phyloP scores from a whole-genome alignment of 495 filamentous ascomycete species.

The Acidomyces sp. region DNA sequence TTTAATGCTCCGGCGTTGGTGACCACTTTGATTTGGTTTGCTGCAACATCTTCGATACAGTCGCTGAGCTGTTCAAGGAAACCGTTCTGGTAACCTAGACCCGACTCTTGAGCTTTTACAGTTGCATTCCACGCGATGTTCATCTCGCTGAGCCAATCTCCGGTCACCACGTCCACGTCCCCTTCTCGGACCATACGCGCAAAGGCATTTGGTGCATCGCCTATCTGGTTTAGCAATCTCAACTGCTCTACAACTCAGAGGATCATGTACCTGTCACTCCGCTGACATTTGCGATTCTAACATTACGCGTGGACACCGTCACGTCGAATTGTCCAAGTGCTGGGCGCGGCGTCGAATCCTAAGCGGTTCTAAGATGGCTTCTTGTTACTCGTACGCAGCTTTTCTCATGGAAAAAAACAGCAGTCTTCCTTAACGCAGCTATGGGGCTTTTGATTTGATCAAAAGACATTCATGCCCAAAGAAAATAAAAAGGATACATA shows the following conservation, averaged over 20 bases:
- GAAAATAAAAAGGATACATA: no score
- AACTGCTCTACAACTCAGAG: not conserved
- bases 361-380: no score
- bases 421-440: no score
- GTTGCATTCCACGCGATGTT: constrained; percentile 30
- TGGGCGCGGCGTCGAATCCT: no score
- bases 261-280: not conserved
- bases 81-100: constrained; percentile 31
- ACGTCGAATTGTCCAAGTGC: no score
- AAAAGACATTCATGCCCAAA: no score
- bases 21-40: constrained; percentile 34
- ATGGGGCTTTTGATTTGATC: no score
- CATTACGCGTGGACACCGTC: no score
- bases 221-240: not conserved
- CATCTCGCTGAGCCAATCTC: constrained; percentile 43
- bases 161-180: constrained; percentile 41
- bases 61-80: constrained; percentile 37
- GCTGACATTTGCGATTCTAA: constrained; percentile 2
- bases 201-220: constrained; percentile 5
- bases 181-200: constrained; percentile 6
- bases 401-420: no score
- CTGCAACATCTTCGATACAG: constrained; percentile 32
- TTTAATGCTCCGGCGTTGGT: constrained; percentile 37
- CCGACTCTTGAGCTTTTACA: constrained; percentile 28
- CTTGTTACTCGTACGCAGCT: no score